Percentiles rank a stretch among this genome's conserved stretches.
phyloP scores from a whole-genome alignment of 2,329 filamentous ascomycete species.

The Dactylellina sp. region DNA sequence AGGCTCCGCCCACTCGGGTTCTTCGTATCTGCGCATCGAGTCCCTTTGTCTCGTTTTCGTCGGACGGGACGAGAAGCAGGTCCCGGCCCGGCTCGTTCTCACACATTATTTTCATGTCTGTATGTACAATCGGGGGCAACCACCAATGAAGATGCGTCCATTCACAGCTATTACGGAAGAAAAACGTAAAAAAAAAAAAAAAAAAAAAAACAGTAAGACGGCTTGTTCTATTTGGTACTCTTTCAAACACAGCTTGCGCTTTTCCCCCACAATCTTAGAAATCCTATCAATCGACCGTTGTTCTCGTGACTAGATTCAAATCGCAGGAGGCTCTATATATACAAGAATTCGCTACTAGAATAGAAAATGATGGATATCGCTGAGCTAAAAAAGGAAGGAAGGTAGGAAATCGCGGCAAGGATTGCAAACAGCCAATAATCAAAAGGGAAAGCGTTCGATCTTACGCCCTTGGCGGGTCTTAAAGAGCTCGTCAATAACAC shows the following conservation, averaged over 20 bases:
- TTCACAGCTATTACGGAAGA: conserved; percentile 33
- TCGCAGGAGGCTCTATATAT: conserved; percentile 40
- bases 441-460: conserved; percentile 16
- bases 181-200: conserved; percentile 29
- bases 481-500: not conserved
- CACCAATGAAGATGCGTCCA: not conserved
- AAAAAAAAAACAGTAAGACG: not conserved
- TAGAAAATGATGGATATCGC: conserved; percentile 22
- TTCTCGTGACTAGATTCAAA: conserved; percentile 34
- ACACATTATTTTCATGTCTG: not conserved
- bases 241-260: conserved; percentile 30
- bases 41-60: not conserved
- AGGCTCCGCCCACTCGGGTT: conserved; percentile 5
- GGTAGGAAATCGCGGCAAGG: not conserved
- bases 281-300: conserved; percentile 16
- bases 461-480: not conserved
- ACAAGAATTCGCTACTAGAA: conserved; percentile 16
- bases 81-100: conserved; percentile 25
- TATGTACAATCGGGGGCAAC: conserved; percentile 4
- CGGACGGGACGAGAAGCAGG: conserved; percentile 33
- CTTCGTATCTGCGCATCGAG: not conserved
- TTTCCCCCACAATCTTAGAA: conserved; percentile 19
- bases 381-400: conserved; percentile 22
- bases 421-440: not conserved
- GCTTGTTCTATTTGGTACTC: conserved; percentile 24